phyloP scores from a whole-genome alignment of 306 rosid species.

The Dicorynia guianensis region DNA sequence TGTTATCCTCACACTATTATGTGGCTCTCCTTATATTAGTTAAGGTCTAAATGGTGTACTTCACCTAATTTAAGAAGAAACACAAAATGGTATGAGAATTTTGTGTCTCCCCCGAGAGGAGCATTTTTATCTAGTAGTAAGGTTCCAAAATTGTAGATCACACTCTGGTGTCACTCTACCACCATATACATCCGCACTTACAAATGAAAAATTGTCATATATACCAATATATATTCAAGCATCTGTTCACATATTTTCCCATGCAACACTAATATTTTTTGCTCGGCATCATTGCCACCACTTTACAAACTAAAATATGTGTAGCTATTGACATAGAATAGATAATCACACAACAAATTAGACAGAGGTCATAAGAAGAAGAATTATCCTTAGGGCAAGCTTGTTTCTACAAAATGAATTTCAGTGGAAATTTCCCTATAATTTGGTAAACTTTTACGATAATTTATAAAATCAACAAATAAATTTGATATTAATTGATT shows the following conservation, averaged over 20 bases:
- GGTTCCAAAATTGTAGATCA: slow-evolving; percentile 78
- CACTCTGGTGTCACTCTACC: slow-evolving; percentile 84
- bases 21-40: too few species aligned
- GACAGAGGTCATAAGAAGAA: background rate
- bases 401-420: background rate
- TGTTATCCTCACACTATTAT: too few species aligned
- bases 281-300: background rate
- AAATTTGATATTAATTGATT: background rate
- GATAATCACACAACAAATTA: background rate
- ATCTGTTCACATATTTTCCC: too few species aligned
- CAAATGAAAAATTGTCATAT: background rate
- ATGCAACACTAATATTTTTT: background rate
- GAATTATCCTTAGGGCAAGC: background rate
- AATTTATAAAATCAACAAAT: background rate
- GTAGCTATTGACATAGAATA: background rate
- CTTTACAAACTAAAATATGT: background rate
- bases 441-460: background rate
- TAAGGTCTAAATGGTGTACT: too few species aligned
- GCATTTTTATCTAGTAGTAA: too few species aligned
- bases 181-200: slow-evolving; percentile 29
- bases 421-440: background rate
- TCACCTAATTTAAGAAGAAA: too few species aligned
- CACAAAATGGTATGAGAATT: too few species aligned
- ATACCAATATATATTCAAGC: background rate
- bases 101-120: too few species aligned